A percentile compares a stretch with the other conserved stretches of the same genome.
phyloP scores from a whole-genome alignment of 176 grass and related monocot species.

The Carex pumila region DNA sequence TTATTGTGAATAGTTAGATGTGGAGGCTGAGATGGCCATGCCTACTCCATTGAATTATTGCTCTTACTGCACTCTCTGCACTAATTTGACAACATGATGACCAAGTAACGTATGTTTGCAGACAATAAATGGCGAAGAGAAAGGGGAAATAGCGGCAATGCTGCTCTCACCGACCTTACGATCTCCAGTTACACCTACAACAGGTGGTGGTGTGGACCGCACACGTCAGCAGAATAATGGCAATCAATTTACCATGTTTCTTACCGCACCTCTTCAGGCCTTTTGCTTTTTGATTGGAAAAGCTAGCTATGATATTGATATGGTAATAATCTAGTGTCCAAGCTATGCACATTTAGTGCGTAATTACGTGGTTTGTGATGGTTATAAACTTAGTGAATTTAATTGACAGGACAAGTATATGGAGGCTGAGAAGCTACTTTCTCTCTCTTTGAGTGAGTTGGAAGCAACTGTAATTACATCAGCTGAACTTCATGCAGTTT shows the following conservation, averaged over 20 bases:
- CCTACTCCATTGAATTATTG: not conserved
- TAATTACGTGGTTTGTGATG: not conserved
- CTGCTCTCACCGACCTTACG: constrained; percentile 65
- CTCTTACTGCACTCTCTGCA: not conserved
- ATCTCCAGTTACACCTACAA: constrained; percentile 22
- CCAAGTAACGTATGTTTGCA: constrained; percentile 22
- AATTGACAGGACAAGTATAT: constrained; percentile 53
- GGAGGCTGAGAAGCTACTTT: constrained; percentile 63
- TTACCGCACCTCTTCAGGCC: constrained; percentile 86
- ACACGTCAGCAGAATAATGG: constrained; percentile 42
- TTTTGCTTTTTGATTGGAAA: constrained; percentile 74
- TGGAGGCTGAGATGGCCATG: not conserved
- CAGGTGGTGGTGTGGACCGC: constrained; percentile 41
- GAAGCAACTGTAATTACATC: constrained; percentile 45
- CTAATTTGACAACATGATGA: not conserved
- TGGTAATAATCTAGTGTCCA: constrained; percentile 26
- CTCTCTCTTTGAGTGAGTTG: constrained; percentile 63
- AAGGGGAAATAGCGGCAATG: constrained; percentile 77
- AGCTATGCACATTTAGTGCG: not conserved
- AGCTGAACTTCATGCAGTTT: constrained; percentile 62
- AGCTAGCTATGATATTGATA: constrained; percentile 48
- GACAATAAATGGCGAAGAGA: constrained; percentile 75
- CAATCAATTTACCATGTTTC: constrained; percentile 93
- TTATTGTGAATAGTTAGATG: not conserved
- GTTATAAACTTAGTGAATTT: not conserved